A percentile compares a stretch with the other conserved stretches of the same genome.
These are phyloP conservation scores for Trifolium subterraneum DNA, from an alignment of 306 rosid species.

Conservation along the genomic window DNA sequence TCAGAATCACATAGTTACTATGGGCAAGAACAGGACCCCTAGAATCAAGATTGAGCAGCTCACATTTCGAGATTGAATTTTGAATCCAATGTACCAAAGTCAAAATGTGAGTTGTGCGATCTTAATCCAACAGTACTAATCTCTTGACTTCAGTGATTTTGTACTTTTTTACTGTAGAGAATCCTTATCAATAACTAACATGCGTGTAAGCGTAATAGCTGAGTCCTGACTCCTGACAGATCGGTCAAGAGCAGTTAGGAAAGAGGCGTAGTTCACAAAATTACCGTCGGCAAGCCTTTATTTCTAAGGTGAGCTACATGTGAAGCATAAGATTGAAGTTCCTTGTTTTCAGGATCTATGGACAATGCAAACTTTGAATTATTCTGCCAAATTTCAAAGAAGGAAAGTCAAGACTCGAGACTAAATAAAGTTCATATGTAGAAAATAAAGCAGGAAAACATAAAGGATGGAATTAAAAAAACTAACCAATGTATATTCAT, in stretches of 20 bases:
- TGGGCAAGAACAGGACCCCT: background rate
- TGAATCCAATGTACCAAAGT: background rate
- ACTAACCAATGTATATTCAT: constrained; percentile 86
- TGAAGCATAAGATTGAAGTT: constrained; percentile 80
- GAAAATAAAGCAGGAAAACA: constrained; percentile 33
- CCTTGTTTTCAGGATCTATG: constrained; percentile 83
- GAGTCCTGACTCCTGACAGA: constrained; percentile 4
- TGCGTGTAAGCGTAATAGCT: background rate
- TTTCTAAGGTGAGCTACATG: constrained; percentile 68
- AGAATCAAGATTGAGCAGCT: background rate
- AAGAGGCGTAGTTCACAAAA: constrained; percentile 18
- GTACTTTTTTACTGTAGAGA: background rate
- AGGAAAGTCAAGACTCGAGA: constrained; percentile 48
- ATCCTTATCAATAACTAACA: constrained; percentile 1
- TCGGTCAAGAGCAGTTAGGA: background rate
- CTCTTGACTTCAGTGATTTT: background rate
- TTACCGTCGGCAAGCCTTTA: constrained; percentile 94
- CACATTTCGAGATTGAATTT: background rate
- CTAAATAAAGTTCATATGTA: background rate
- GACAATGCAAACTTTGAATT: constrained; percentile 89
- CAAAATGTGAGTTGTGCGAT: background rate
- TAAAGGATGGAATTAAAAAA: constrained; percentile 6
- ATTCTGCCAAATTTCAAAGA: constrained; percentile 59
- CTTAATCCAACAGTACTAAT: background rate
- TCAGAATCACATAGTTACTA: background rate